These are phyloP conservation scores for Cercospora sesami DNA, from an alignment of 2,329 filamentous ascomycete genomes.

Conservation along the genomic window DNA sequence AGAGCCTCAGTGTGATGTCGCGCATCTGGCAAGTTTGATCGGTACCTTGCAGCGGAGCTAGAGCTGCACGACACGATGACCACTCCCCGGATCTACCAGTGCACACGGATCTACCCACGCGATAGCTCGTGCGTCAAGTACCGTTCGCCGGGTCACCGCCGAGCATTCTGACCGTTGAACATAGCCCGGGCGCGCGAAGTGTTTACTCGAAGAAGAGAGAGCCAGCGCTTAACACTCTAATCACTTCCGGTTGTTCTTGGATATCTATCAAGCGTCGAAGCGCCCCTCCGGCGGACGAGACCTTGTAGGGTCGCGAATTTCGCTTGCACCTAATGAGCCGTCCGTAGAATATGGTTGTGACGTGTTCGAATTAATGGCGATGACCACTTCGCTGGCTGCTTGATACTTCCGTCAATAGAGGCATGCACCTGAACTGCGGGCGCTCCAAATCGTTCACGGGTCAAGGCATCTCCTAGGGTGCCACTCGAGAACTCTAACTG, in stretches of 20 bases:
- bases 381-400: background rate
- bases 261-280: background rate
- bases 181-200: background rate
- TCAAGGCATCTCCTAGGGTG: background rate
- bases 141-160: constrained; percentile 17
- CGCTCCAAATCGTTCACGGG: background rate
- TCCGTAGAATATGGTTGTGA: background rate
- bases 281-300: background rate
- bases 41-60: constrained; percentile 19
- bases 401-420: background rate
- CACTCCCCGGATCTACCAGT: constrained; percentile 16
- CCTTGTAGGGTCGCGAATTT: background rate
- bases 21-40: background rate
- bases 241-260: background rate
- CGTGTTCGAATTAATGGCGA: background rate
- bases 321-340: background rate
- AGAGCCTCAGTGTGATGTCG: background rate
- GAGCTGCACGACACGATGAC: constrained; percentile 20
- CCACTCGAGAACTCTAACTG: background rate
- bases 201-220: background rate
- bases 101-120: constrained; percentile 3
- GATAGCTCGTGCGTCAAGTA: constrained; percentile 10
- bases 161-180: constrained; percentile 2
- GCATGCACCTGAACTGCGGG: background rate
- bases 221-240: background rate